Percentiles rank a stretch among this genome's conserved stretches.
Conservation (phyloP, 1,284 basidiomycete genomes). For the Porogramme epimiltina region DNA sequence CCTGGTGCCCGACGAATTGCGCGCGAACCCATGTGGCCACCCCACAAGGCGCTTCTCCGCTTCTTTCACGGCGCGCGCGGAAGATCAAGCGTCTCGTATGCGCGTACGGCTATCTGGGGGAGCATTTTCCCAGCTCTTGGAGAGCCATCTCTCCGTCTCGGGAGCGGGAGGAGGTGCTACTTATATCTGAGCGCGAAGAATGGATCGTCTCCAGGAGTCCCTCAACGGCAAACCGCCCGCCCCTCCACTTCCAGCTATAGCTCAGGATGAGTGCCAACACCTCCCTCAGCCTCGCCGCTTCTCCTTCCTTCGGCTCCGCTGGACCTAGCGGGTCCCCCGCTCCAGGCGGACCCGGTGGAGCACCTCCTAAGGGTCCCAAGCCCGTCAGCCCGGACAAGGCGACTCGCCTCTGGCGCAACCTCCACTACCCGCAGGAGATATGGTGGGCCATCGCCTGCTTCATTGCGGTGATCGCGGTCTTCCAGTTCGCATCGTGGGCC, state of each 20-base stretch:
- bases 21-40: neutral
- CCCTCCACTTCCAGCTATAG: neutral
- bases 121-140: neutral
- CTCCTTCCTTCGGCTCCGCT: neutral
- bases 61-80: neutral
- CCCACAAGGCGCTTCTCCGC: neutral
- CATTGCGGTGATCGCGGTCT: conserved; percentile 42
- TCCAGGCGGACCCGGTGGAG: neutral
- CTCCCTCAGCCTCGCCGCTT: neutral
- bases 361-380: neutral
- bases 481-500: conserved; percentile 33
- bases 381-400: conserved; percentile 11
- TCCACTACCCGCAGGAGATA: conserved; percentile 40
- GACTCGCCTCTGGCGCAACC: conserved; percentile 14
- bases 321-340: neutral
- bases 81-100: neutral
- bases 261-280: conserved; percentile 5
- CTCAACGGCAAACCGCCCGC: neutral
- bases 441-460: conserved; percentile 48
- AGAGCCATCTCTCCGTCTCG: neutral
- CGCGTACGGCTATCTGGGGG: neutral
- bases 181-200: conserved; percentile 5
- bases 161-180: neutral
- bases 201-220: neutral
- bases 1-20: no score